Percentiles rank a stretch among this genome's conserved stretches.
Conservation (phyloP, 2,329 filamentous ascomycete species). For the Fusarium sp. region DNA sequence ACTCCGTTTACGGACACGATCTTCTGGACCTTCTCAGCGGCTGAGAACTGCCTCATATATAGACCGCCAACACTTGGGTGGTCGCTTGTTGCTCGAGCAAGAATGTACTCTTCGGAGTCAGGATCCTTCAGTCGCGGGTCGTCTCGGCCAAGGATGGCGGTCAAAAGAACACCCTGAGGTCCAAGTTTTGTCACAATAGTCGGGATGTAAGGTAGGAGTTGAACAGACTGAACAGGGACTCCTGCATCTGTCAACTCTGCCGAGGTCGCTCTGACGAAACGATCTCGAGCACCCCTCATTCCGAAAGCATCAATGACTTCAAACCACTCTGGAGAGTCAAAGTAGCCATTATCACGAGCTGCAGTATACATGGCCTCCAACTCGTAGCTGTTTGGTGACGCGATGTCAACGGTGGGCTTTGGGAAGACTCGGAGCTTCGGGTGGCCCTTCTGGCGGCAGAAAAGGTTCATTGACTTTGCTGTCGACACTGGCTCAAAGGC, state of each 20-base stretch:
- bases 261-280: constrained; percentile 73
- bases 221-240: constrained; percentile 81
- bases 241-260: constrained; percentile 75
- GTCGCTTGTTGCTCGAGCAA: constrained; percentile 66
- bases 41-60: constrained; percentile 78
- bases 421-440: constrained; percentile 63
- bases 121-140: constrained; percentile 72
- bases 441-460: constrained; percentile 55
- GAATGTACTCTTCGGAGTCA: constrained; percentile 71
- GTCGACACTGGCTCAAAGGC: constrained; percentile 91
- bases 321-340: constrained; percentile 80
- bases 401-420: constrained; percentile 70
- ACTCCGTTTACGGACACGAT: constrained; percentile 92
- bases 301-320: constrained; percentile 78
- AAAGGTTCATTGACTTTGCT: constrained; percentile 76
- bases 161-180: constrained; percentile 74
- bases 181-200: constrained; percentile 87
- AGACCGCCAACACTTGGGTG: constrained; percentile 72
- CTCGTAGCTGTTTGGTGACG: constrained; percentile 85
- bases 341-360: constrained; percentile 70
- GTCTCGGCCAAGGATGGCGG: constrained; percentile 70
- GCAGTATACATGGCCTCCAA: constrained; percentile 78
- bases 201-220: constrained; percentile 87
- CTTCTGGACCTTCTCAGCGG: constrained; percentile 70
- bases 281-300: constrained; percentile 75